phyloP scores from a whole-genome alignment of 1,139 yeast genomes.

The Hemisphaericaspora xylofermentans region DNA sequence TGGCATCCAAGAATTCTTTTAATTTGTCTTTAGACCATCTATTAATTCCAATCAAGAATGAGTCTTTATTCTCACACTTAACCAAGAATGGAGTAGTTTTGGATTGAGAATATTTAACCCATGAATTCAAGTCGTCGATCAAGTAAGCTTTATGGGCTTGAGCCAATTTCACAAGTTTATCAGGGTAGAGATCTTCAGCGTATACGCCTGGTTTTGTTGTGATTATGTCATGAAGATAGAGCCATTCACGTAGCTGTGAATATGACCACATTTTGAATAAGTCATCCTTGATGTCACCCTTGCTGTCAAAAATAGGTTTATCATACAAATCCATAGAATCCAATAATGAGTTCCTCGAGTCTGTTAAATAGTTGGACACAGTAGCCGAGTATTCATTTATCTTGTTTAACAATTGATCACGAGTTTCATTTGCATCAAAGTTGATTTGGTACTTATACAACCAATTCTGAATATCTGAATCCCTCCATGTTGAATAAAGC shows the following conservation, averaged over 20 bases:
- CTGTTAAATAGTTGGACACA: conserved; percentile 33
- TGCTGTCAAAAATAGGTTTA: conserved; percentile 35
- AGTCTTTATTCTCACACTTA: conserved; percentile 39
- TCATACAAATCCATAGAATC: conserved; percentile 34
- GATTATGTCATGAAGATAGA: conserved; percentile 26
- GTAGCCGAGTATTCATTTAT: conserved; percentile 44
- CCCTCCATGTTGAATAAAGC: conserved; percentile 48
- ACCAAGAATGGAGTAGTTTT: conserved; percentile 23
- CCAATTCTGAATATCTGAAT: conserved; percentile 46
- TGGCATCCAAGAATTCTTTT: conserved; percentile 49
- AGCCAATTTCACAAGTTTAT: conserved; percentile 20
- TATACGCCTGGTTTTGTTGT: conserved; percentile 25
- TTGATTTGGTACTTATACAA: conserved; percentile 43
- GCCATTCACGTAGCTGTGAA: conserved; percentile 33
- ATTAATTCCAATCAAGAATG: conserved; percentile 46
- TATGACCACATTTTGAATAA: conserved; percentile 43
- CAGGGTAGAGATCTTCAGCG: conserved; percentile 18
- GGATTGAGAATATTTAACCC: conserved; percentile 28
- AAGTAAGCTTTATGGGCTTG: conserved; percentile 23
- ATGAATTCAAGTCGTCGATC: conserved; percentile 46
- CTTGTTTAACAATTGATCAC: conserved; percentile 41
- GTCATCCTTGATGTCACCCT: conserved; percentile 41
- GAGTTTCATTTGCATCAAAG: conserved; percentile 36
- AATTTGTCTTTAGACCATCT: conserved; percentile 50
- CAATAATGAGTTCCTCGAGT: conserved; percentile 38